phyloP scores from a whole-genome alignment of 345 rosid genomes.

The Euclidium syriacum region DNA sequence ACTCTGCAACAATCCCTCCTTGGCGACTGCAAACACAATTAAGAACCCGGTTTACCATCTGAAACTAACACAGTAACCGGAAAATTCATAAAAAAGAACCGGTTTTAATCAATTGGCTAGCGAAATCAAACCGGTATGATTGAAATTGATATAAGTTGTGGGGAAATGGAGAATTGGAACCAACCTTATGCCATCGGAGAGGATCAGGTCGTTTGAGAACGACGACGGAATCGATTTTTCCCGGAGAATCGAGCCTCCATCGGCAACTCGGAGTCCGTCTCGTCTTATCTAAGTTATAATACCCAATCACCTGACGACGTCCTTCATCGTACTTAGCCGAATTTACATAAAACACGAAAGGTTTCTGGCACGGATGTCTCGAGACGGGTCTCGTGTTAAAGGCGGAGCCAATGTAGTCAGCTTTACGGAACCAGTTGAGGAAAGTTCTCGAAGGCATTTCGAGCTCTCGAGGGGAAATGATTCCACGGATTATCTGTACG shows the following conservation, averaged over 20 bases:
- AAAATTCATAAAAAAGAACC: neutral
- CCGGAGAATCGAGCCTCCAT: constrained; percentile 68
- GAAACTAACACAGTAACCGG: neutral
- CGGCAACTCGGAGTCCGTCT: constrained; percentile 45
- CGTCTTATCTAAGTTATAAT: constrained; percentile 37
- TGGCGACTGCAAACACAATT: constrained; percentile 47
- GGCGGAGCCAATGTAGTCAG: constrained; percentile 73
- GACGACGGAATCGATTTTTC: constrained; percentile 42
- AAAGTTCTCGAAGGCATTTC: constrained; percentile 87
- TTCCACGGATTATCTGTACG: constrained; percentile 65
- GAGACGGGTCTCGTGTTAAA: constrained; percentile 79
- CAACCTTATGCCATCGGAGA: constrained; percentile 68
- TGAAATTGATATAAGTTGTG: neutral
- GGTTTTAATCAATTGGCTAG: neutral
- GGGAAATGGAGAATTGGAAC: neutral
- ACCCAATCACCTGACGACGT: constrained; percentile 52
- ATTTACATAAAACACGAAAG: constrained; percentile 61
- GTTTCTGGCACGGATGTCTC: constrained; percentile 69
- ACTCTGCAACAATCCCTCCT: constrained; percentile 85
- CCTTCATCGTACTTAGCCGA: constrained; percentile 40
- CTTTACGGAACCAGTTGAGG: constrained; percentile 68
- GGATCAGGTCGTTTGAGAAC: constrained; percentile 64
- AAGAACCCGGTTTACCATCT: neutral
- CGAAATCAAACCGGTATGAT: neutral
- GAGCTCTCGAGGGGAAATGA: constrained; percentile 78